Base-by-base conservation (phyloP, 1,284 basidiomycete genomes). In the Rhodotorula glutinis region DNA sequence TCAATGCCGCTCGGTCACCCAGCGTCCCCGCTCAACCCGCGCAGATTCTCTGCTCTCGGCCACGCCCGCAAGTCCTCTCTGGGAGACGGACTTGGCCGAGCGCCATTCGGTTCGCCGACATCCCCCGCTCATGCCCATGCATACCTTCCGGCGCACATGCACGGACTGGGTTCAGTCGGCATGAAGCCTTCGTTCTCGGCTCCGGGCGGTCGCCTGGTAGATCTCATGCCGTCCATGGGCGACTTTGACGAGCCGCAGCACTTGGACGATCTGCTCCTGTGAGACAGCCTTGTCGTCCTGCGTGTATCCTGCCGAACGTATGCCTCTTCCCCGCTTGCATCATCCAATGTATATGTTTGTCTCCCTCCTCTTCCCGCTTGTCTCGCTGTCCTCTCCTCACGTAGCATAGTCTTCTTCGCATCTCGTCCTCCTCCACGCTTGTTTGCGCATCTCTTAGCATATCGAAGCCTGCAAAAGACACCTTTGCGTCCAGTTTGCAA, bases 21-120 rank as follows among this genome's bases (percentile, higher is more conserved):
- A 5, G 25, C 25, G 21, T 53, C 49, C 16, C 62, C 62, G 23
- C 57, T 63, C 19, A 63, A 63, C 62, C 62, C 57, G 30, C 62
- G 62, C 21, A 56, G 49, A 52, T 17, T 47, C n/a, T 40, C 49
- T 25, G 19, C 29, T 30, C 46, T 21, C 16, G n/a, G 10, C 0
- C 49, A 52, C 27, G 47, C 27, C 38, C 58, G 49, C 38, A 40
- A 59, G 47, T 13, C 27, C n/a, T 59, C 58, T 10, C 49, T 59
- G 19, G 58, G 58, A 38, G 58, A 59, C 27, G 58, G 58, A 3
- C 58, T 59, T 38, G 58, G 47, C 17, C 33, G 53, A 11, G 25
- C 49, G 11, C 53, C 53, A 4, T 55, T 55, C 38, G 33, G 23
- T 13, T 25, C 23, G 11, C 53, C 53, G 23, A 27, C 40, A 4